A percentile compares a stretch with the other conserved stretches of the same genome.
These are phyloP conservation scores for Scheffersomyces lignicola DNA, from an alignment of 1,139 yeast genomes.

Conservation along the genomic window DNA sequence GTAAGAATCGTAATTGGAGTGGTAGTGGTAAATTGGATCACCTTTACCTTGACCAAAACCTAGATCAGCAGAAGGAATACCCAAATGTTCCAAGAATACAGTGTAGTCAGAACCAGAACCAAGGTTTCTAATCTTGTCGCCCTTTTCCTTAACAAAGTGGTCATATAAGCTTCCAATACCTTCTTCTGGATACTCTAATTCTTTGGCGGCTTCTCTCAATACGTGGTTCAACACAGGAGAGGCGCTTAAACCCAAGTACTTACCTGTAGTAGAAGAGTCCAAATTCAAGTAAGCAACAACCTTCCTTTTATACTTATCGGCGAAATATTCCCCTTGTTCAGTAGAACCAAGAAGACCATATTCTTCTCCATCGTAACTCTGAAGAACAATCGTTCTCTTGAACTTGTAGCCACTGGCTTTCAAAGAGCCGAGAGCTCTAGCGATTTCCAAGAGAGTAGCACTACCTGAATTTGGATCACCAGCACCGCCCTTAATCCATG, in stretches of 20 bases:
- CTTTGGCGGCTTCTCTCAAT: conserved; percentile 32
- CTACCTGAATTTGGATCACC: conserved; percentile 52
- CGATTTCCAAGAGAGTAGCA: conserved; percentile 43
- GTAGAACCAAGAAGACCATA: conserved; percentile 50
- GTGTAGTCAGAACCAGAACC: conserved; percentile 52
- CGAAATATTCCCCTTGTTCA: conserved; percentile 45
- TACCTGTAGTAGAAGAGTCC: conserved; percentile 42
- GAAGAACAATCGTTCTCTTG: conserved; percentile 41
- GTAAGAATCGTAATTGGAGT: conserved; percentile 60
- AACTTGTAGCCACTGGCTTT: conserved; percentile 39
- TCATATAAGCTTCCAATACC: conserved; percentile 51
- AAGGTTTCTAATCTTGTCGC: conserved; percentile 33
- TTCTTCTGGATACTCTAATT: conserved; percentile 48
- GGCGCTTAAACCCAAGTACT: conserved; percentile 31
- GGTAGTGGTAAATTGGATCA: conserved; percentile 53
- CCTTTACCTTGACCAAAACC: conserved; percentile 30
- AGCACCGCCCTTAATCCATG: conserved; percentile 58
- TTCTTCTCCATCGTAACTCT: conserved; percentile 50
- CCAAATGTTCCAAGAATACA: conserved; percentile 48
- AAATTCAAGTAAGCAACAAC: conserved; percentile 48
- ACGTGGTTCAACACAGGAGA: conserved; percentile 41
- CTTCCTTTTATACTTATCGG: conserved; percentile 32
- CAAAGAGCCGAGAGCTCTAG: conserved; percentile 50
- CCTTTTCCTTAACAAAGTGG: conserved; percentile 47
- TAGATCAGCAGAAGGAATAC: conserved; percentile 43